Base-by-base conservation (phyloP, 2,329 filamentous ascomycete species). In the Didymellaceae sp. region DNA sequence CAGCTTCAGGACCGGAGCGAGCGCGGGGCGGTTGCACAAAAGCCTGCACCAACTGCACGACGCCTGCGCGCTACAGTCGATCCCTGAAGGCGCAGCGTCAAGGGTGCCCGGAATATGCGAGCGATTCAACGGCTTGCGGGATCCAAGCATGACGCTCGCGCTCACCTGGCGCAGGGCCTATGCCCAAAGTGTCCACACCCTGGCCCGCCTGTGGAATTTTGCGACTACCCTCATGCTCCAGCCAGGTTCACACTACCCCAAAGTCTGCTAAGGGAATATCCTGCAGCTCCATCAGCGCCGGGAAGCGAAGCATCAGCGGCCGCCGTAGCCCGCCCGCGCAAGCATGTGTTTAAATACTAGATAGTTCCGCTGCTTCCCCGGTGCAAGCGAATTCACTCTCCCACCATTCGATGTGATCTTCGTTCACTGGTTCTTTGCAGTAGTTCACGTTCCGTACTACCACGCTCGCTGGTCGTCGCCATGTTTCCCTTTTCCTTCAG, bases 261-360 rank as follows among this genome's bases (percentile, higher is more conserved):
- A 72, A 67, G 60, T 69, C 68, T 73, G 67, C 69, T 72, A 71
- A 73, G 59, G 64, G 61, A 63, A 59, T 63, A 60, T 68, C 67
- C 67, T 73, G 70, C 70, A 72, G 66, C 67, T 71, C 68, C 66
- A 70, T 65, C 67, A 68, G 65, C 63, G 66, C 68, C 70, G 65
- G 70, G 68, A 70, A 69, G 68, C 66, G 70, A 71, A 71, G 55
- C 64, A 72, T 70, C 59, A 60, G 59, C 70, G 66, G 66, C 66
- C 67, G 68, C 68, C 66, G 67, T 69, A 67, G 62, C 62, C 62
- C 58, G 61, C 67, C 64, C 65, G 65, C 65, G 65, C 64, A 70
- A 68, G 62, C 63, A 70, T 70, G 66, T 70, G 69, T 71, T 72
- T 72, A 63, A 68, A 70, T 73, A 73, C 71, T 67, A 67, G 42